A percentile compares a stretch with the other conserved stretches of the same genome.
These are phyloP conservation scores for Actinomucor elegans DNA, from an alignment of 371 early-diverging fungal species.

Conservation along the genomic window DNA sequence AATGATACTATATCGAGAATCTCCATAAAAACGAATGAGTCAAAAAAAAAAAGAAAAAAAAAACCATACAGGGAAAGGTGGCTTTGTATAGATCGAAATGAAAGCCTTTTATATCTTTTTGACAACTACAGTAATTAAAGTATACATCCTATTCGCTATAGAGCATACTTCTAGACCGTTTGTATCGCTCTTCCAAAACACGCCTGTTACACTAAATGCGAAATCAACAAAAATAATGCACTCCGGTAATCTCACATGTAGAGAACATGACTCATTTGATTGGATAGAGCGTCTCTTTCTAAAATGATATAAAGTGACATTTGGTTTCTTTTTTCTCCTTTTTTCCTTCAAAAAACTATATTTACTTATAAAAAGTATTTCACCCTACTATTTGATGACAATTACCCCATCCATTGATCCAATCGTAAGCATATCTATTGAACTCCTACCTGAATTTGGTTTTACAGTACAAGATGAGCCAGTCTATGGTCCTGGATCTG, in stretches of 20 bases:
- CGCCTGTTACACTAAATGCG: constrained; percentile 15
- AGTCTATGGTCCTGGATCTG: constrained; percentile 44
- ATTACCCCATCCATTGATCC: constrained; percentile 12
- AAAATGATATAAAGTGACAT: constrained; percentile 5
- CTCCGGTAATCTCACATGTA: constrained; percentile 5
- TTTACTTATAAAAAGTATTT: not conserved
- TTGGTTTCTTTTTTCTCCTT: not conserved
- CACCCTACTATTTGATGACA: constrained; percentile 9
- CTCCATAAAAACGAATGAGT: not conserved
- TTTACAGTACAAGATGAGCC: constrained; percentile 34
- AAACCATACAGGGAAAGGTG: not conserved
- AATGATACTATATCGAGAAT: not conserved
- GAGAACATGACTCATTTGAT: constrained; percentile 11
- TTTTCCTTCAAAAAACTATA: not conserved
- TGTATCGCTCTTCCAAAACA: not conserved
- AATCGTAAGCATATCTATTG: constrained; percentile 20
- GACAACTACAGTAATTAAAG: not conserved
- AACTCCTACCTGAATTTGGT: constrained; percentile 44
- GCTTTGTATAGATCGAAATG: not conserved
- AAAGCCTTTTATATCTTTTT: not conserved
- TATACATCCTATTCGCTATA: not conserved
- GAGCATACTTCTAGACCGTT: not conserved
- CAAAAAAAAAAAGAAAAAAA: not conserved
- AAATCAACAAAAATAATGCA: not conserved
- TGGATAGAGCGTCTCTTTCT: not conserved